A percentile compares a stretch with the other conserved stretches of the same genome.
Evolutionary conservation across 768 basidiomycete genomes (phyloP).

Genomic region (Podaxis mareebaensis): DNA sequence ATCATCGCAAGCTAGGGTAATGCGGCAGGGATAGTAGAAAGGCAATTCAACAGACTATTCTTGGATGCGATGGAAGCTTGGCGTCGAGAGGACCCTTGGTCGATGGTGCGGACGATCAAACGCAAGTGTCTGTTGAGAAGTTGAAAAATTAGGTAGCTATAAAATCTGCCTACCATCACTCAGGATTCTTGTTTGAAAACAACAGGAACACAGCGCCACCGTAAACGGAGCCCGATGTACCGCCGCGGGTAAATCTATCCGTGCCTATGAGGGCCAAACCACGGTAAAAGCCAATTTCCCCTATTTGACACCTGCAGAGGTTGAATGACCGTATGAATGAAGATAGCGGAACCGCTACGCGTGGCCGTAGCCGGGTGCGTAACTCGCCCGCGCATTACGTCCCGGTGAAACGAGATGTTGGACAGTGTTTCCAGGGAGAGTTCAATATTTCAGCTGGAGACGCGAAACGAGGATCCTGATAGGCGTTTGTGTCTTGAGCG

Average conservation of each 20-base stretch:
- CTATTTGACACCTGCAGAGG: no score
- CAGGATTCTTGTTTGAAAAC: background rate
- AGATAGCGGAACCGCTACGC: no score
- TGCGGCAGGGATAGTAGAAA: no score
- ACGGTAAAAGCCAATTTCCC: no score
- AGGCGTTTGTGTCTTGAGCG: constrained; percentile 5
- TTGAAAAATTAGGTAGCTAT: background rate
- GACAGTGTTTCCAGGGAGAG: background rate
- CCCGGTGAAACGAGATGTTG: no score
- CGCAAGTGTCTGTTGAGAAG: background rate
- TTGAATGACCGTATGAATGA: no score
- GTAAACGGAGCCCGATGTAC: background rate
- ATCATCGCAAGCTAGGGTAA: background rate
- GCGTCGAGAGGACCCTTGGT: background rate
- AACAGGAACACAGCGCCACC: background rate
- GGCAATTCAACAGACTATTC: background rate
- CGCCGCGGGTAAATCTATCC: background rate
- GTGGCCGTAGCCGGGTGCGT: background rate
- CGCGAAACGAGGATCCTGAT: background rate
- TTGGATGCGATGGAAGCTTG: background rate
- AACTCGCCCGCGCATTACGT: no score
- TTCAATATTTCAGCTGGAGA: background rate
- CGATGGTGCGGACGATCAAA: background rate
- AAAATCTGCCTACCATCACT: background rate
- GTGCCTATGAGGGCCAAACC: background rate